phyloP scores from a whole-genome alignment of 306 rosid genomes.

The Malus domestica region ASM211411v1 NC_041798.1:41466501-41467000 shows the following conservation, averaged over 20 bases:
- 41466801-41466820: constrained; percentile 61
- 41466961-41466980: constrained; percentile 79
- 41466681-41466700: constrained; percentile 51
- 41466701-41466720: constrained; percentile 68
- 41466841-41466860: constrained; percentile 50
- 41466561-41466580: constrained; percentile 54
- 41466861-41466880: constrained; percentile 60
- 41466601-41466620: constrained; percentile 76
- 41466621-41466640: constrained; percentile 67
- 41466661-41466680: constrained; percentile 59
- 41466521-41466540: constrained; percentile 63
- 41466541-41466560: constrained; percentile 69
- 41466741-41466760: constrained; percentile 49
- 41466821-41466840: constrained; percentile 61
- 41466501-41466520: constrained; percentile 72
- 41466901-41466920: constrained; percentile 69
- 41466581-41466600: constrained; percentile 56
- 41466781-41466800: constrained; percentile 61
- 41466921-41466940: constrained; percentile 59
- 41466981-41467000: constrained; percentile 68
- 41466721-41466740: constrained; percentile 53
- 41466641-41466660: constrained; percentile 51
- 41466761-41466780: constrained; percentile 67
- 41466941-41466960: constrained; percentile 41
- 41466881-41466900: constrained; percentile 57